A percentile compares a stretch with the other conserved stretches of the same genome.
phyloP scores from a whole-genome alignment of 495 filamentous ascomycete genomes.

The Aspergillus kassunensis region DNA sequence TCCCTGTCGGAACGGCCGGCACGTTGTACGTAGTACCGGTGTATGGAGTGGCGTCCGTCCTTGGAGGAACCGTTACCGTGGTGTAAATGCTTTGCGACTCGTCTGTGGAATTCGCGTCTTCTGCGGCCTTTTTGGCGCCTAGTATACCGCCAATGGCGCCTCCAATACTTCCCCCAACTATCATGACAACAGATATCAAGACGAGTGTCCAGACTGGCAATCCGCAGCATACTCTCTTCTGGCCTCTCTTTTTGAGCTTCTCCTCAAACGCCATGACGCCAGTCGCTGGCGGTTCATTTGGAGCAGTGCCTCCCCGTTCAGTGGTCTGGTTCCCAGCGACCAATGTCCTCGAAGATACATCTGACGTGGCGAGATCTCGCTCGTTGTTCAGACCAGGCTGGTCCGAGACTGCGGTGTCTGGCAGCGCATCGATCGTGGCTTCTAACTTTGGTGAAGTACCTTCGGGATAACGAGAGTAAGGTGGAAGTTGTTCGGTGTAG shows the following conservation, averaged over 20 bases:
- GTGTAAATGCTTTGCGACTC: conserved; percentile 38
- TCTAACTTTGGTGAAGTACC: conserved; percentile 42
- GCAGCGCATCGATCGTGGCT: conserved; percentile 19
- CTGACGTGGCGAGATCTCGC: conserved; percentile 35
- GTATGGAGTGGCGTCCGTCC: conserved; percentile 62
- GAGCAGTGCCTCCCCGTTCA: background rate
- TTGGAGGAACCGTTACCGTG: conserved; percentile 50
- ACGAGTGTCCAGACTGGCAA: conserved; percentile 67
- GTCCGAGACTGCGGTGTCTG: conserved; percentile 23
- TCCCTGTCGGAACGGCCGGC: conserved; percentile 59
- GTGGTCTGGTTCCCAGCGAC: conserved; percentile 16
- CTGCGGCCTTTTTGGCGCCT: conserved; percentile 38
- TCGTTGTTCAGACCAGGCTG: conserved; percentile 20
- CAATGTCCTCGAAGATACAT: conserved; percentile 42
- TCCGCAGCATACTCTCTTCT: conserved; percentile 57
- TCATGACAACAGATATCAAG: conserved; percentile 50
- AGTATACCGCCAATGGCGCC: conserved; percentile 59
- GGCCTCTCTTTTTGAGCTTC: conserved; percentile 54
- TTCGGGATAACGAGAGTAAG: conserved; percentile 78
- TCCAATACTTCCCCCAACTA: conserved; percentile 52
- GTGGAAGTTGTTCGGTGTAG: conserved; percentile 84
- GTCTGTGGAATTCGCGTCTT: conserved; percentile 14
- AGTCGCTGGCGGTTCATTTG: conserved; percentile 17
- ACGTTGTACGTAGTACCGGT: conserved; percentile 54
- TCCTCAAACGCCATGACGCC: conserved; percentile 48